Evolutionary conservation across 345 rosid species (phyloP).

Genomic region (Aurinia saxatilis): DNA sequence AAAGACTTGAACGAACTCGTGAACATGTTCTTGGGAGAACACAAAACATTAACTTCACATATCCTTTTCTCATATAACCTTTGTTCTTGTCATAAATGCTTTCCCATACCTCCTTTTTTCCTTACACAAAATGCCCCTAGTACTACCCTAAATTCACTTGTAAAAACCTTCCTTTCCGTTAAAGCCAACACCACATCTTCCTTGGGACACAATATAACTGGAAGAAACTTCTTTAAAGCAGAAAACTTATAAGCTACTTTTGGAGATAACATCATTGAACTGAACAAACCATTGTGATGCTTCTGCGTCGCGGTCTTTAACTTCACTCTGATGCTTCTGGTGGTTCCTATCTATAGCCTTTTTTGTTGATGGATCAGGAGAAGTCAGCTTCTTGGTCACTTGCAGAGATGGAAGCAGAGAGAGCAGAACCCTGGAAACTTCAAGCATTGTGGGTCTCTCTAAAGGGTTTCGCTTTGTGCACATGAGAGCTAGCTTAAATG

Average conservation of each 20-base stretch:
- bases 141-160: conserved; percentile 8
- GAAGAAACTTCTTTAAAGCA: neutral
- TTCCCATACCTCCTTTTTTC: neutral
- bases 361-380: conserved; percentile 41
- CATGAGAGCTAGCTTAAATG: conserved; percentile 68
- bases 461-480: conserved; percentile 69
- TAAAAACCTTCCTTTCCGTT: neutral
- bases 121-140: conserved; percentile 16
- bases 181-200: neutral
- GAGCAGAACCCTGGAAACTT: conserved; percentile 62
- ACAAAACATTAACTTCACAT: conserved; percentile 25
- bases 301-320: conserved; percentile 14
- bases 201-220: conserved; percentile 8
- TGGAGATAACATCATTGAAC: conserved; percentile 61
- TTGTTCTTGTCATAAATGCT: conserved; percentile 15
- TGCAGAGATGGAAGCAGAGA: conserved; percentile 56
- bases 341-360: conserved; percentile 31
- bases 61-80: conserved; percentile 13
- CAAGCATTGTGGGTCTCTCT: conserved; percentile 89
- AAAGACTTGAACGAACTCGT: conserved; percentile 20
- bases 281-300: conserved; percentile 60
- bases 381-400: conserved; percentile 24
- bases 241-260: conserved; percentile 42
- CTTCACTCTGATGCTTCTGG: neutral
- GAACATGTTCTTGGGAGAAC: conserved; percentile 21